Conservation (phyloP, 1,139 yeast genomes). For the Debaryomyces singareniensis region DNA sequence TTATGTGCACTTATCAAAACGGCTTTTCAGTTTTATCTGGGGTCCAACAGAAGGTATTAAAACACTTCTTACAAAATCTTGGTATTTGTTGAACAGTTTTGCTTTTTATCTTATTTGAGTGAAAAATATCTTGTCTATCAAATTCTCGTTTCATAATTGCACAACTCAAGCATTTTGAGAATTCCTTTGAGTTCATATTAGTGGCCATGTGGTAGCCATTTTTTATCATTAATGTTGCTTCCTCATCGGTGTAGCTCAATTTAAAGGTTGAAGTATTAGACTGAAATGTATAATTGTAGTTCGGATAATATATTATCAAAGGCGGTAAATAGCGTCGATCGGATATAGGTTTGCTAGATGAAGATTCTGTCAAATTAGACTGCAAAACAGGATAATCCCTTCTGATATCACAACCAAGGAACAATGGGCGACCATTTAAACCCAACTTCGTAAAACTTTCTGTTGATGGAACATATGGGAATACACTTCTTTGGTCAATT, state of each 20-base stretch:
- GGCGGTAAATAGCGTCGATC: constrained; percentile 35
- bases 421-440: constrained; percentile 35
- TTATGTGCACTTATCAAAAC: too few relatives aligned
- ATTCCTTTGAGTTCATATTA: constrained; percentile 34
- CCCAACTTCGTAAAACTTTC: constrained; percentile 20
- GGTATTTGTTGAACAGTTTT: constrained; percentile 9
- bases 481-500: constrained; percentile 11
- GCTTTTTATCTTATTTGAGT: not conserved
- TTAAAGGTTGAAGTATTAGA: constrained; percentile 61
- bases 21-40: not conserved
- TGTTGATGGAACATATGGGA: constrained; percentile 35
- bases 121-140: constrained; percentile 27
- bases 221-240: constrained; percentile 37
- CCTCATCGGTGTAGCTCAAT: constrained; percentile 38
- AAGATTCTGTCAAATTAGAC: not conserved
- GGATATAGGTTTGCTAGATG: not conserved
- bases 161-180: constrained; percentile 52
- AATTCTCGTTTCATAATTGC: constrained; percentile 50
- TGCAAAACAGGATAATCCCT: constrained; percentile 19
- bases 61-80: constrained; percentile 15
- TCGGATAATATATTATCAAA: constrained; percentile 47
- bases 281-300: constrained; percentile 29
- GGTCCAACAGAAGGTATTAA: constrained; percentile 16
- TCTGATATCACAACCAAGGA: constrained; percentile 50
- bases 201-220: constrained; percentile 53